Conservation (phyloP, 1,284 basidiomycete genomes). For the Fomitopsis betulina region DNA sequence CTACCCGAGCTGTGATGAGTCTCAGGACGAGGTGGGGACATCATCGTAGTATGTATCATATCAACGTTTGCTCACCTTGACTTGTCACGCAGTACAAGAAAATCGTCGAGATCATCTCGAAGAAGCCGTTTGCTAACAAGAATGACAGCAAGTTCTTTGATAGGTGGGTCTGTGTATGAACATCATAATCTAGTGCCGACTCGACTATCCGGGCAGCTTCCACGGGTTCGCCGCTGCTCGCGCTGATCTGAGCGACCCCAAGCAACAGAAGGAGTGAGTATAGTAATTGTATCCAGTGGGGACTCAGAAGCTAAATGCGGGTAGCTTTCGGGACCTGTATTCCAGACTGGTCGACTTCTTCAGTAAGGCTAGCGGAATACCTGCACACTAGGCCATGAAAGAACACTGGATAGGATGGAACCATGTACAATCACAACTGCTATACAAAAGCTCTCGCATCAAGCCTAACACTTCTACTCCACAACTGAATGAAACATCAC, state of each 20-base stretch:
- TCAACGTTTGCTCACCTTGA: not conserved
- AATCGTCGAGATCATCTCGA: conserved; percentile 43
- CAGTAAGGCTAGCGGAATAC: conserved; percentile 22
- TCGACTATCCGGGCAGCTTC: conserved; percentile 36
- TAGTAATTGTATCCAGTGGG: not conserved
- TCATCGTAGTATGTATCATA: not conserved
- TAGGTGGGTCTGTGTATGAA: conserved; percentile 33
- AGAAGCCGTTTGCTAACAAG: conserved; percentile 50
- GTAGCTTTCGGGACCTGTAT: conserved; percentile 60
- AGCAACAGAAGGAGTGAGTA: conserved; percentile 60
- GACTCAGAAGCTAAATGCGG: conserved; percentile 1
- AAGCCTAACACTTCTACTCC: not conserved
- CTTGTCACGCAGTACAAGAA: conserved; percentile 40
- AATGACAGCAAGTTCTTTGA: conserved; percentile 53
- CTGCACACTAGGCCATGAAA: conserved; percentile 2
- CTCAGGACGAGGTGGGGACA: conserved; percentile 44
- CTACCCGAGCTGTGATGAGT: conserved; percentile 61
- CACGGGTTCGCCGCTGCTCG: conserved; percentile 75
- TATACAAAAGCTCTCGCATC: not conserved
- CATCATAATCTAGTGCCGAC: conserved; percentile 1
- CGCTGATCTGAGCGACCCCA: conserved; percentile 55
- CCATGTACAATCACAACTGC: conserved; percentile 1
- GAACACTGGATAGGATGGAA: conserved; percentile 1
- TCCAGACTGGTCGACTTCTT: conserved; percentile 49
- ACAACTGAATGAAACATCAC: not conserved